Conservation (phyloP, 2,329 filamentous ascomycete species). For the Clonostachys rosea region DNA sequence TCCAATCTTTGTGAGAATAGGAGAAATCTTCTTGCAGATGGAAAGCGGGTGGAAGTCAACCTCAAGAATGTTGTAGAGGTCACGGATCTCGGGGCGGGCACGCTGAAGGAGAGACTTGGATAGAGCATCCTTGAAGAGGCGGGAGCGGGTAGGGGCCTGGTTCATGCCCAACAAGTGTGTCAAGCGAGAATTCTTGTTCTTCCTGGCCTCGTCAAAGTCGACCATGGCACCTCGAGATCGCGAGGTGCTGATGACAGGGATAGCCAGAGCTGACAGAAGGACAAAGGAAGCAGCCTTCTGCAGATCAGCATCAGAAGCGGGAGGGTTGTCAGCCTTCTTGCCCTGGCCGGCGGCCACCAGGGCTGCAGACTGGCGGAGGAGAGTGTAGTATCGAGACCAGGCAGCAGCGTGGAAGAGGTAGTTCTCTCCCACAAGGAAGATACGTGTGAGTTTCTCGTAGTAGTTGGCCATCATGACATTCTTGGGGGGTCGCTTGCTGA, state of each 20-base stretch:
- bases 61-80: slow-evolving; percentile 97
- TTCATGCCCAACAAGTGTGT: slow-evolving; percentile 95
- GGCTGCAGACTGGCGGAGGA: slow-evolving; percentile 84
- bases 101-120: slow-evolving; percentile 93
- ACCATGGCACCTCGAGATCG: slow-evolving; percentile 93
- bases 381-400: slow-evolving; percentile 95
- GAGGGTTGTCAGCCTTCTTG: slow-evolving; percentile 91
- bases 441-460: slow-evolving; percentile 97
- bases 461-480: slow-evolving; percentile 99
- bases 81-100: slow-evolving; percentile 88
- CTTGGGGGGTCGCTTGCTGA: slow-evolving; percentile 97
- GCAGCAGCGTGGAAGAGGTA: slow-evolving; percentile 98
- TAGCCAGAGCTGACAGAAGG: slow-evolving; percentile 89
- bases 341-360: slow-evolving; percentile 80
- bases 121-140: slow-evolving; percentile 91
- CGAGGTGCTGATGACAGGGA: slow-evolving; percentile 97
- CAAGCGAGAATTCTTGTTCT: slow-evolving; percentile 97
- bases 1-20: slow-evolving; percentile 90
- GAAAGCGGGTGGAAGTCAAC: slow-evolving; percentile 98
- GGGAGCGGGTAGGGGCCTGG: slow-evolving; percentile 79
- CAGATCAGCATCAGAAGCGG: slow-evolving; percentile 82
- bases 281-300: slow-evolving; percentile 95
- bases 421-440: slow-evolving; percentile 98
- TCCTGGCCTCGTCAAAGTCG: slow-evolving; percentile 93
- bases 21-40: slow-evolving; percentile 98